Base-by-base conservation (phyloP, 345 rosid genomes). In the Linum lewisii region DNA sequence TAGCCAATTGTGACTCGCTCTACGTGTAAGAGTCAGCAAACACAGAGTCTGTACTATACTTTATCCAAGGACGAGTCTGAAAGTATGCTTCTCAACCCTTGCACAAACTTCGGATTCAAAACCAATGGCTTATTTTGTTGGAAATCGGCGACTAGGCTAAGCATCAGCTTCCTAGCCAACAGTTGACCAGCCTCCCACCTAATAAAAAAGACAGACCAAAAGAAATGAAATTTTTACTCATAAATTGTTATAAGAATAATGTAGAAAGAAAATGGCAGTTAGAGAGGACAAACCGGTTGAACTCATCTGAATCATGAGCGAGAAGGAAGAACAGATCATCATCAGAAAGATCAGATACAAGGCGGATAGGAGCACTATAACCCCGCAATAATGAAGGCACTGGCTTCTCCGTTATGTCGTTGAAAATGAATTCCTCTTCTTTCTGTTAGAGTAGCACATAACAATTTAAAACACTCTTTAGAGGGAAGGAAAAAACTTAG, bases 111-210 rank as follows among this genome's bases (percentile, higher is more conserved):
- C 24, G 90, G 84, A 74, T 85, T 90, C 59, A 89, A 72, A 69
- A 59, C 75, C 77, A 90, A 73, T 0, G 88, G 75, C 65, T 78
- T 85, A 54, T 73, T 78, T 70, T 84, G 86, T 58, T 84, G 99
- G 76, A 81, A 85, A 74, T 85, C 97, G 24, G 81, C 63, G 58
- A 90, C 99, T 75, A 93, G 73, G 72, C 77, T 78, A 15, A 93
- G 86, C 92, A 93, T 93, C 68, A 90, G 81, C 75, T 93, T 85
- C 78, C 96, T 81, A 47, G 87, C 97, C 69, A 93, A 72, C 57
- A 90, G 66, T 71, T 93, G 99, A 55, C 97, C 99, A 2, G 99
- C 94, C 79, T 93, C 99, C 99, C 97, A 93, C 51, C 99, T 89
- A 68, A 73, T 64, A 76, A 56, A 16, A 58, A 69, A 38, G 34